These are phyloP conservation scores for Blumeria hordei DNA, from an alignment of 2,329 filamentous ascomycete genomes.

Conservation along the genomic window DNA sequence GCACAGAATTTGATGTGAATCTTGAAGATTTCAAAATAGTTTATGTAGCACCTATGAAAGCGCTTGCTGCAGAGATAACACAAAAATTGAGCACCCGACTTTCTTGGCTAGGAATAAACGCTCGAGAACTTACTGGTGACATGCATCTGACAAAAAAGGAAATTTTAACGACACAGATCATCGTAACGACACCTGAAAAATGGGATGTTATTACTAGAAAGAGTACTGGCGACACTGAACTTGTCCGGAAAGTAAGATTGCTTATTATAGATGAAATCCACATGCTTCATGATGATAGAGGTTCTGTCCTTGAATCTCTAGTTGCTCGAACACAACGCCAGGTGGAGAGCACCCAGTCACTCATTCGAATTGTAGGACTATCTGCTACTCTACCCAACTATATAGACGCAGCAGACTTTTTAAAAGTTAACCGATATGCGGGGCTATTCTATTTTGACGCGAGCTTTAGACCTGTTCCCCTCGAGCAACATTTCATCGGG, in stretches of 20 bases:
- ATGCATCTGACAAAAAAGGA: constrained; percentile 97
- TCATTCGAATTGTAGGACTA: constrained; percentile 87
- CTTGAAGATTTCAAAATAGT: constrained; percentile 90
- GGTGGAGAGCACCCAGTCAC: constrained; percentile 89
- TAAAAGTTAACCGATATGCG: constrained; percentile 81
- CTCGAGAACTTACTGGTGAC: constrained; percentile 85
- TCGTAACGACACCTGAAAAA: constrained; percentile 95
- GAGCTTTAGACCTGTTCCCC: constrained; percentile 82
- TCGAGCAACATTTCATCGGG: constrained; percentile 93
- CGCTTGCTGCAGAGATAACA: constrained; percentile 83
- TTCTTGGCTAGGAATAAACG: constrained; percentile 79
- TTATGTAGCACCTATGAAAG: constrained; percentile 98
- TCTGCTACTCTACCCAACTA: constrained; percentile 95
- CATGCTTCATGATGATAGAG: constrained; percentile 95
- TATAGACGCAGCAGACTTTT: constrained; percentile 84
- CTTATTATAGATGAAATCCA: constrained; percentile 98
- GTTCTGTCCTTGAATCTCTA: constrained; percentile 83
- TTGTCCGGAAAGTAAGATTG: constrained; percentile 88
- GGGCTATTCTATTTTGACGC: constrained; percentile 93
- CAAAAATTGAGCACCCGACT: constrained; percentile 81
- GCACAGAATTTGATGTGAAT: constrained; percentile 60
- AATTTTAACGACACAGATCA: constrained; percentile 88
- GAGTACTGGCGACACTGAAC: constrained; percentile 86
- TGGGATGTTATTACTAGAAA: constrained; percentile 98
- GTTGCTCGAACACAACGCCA: constrained; percentile 88